Evolutionary conservation across 2,329 filamentous ascomycete species (phyloP).

Genomic region (Fusarium anguioides): DNA sequence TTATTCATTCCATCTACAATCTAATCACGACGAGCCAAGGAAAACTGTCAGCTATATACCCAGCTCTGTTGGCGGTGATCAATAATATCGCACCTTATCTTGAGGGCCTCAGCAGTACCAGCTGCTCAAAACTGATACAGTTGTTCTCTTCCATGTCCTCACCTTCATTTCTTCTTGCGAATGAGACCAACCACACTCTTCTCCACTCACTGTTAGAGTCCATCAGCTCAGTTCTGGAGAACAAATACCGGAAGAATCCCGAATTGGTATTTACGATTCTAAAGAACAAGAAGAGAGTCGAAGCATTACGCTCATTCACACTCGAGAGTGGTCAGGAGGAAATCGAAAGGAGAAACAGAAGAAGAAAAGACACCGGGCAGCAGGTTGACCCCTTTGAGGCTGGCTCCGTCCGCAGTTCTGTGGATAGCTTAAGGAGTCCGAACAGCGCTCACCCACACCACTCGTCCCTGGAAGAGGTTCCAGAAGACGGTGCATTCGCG

Average conservation of each 20-base stretch:
- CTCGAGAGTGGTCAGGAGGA: slow-evolving; percentile 93
- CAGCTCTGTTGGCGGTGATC: slow-evolving; percentile 89
- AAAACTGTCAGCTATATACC: slow-evolving; percentile 90
- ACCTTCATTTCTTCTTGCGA: slow-evolving; percentile 89
- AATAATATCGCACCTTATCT: slow-evolving; percentile 92
- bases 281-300: slow-evolving; percentile 83
- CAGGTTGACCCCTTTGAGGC: slow-evolving; percentile 62
- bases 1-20: slow-evolving; percentile 93
- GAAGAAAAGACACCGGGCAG: slow-evolving; percentile 71
- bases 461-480: slow-evolving; percentile 48
- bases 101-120: slow-evolving; percentile 77
- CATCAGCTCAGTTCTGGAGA: slow-evolving; percentile 89
- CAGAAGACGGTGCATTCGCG: slow-evolving; percentile 82
- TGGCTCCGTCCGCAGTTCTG: slow-evolving; percentile 68
- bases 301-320: slow-evolving; percentile 86
- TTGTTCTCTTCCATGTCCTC: slow-evolving; percentile 93
- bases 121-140: slow-evolving; percentile 85
- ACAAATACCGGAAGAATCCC: slow-evolving; percentile 84
- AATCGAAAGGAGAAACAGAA: slow-evolving; percentile 81
- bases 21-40: slow-evolving; percentile 93
- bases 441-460: slow-evolving; percentile 46
- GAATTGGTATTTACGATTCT: slow-evolving; percentile 83
- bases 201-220: slow-evolving; percentile 86
- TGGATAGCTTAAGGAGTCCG: slow-evolving; percentile 75
- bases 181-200: slow-evolving; percentile 88